Base-by-base conservation (phyloP, 208 protist genomes). In the Leishmania arabica region DNA sequence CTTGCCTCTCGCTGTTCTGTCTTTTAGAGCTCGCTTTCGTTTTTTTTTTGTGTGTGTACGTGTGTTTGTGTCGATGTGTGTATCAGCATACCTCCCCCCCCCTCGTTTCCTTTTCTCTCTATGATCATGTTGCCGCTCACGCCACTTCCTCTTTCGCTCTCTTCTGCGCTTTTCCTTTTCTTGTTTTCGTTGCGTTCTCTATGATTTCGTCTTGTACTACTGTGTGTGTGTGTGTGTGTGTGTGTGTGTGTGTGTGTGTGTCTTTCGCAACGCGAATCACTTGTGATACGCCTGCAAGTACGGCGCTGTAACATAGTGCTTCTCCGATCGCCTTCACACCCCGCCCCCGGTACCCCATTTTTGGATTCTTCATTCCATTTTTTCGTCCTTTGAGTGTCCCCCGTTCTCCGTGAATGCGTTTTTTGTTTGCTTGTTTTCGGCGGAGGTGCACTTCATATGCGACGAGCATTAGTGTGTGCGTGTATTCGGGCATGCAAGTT, bases 161-260 rank as follows among this genome's bases (percentile, higher is more conserved):
- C 54, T 40, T 78, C 47, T 65, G 31, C n/a, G n/a, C 24, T 80
- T 45, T 51, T 70, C 73, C 21, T 71, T 78, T 47, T 83, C 56
- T 9, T 31, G 21, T 34, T 64, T 31, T 64, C 58, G 51, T 54
- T 64, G 58, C 58, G 58, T 1, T 64, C 27, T 13, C 24, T 64
- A 31, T 64, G 58, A 64, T 64, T 34, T 64, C 7, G 27, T 31
- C 9, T 34, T 64, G 27, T 13, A 13, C 58, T 64, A 6, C 3
- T 24, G 56, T 64, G 58, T 27, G 58, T 24, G 56, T 64, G 27
- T 64, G 56, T 7, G 56, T 7, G 21, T 24, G 24, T n/a, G 6
- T 24, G 56, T 64, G 58, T 27, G 58, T 24, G 56, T 64, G 27
- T 64, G 56, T 7, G 56, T 7, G 21, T 24, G 24, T n/a, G 6